Evolutionary conservation across 805 yeast genomes (phyloP), one percentile per base, ranked within the genome.

Genomic region (Pichia membranifaciens): DNA sequence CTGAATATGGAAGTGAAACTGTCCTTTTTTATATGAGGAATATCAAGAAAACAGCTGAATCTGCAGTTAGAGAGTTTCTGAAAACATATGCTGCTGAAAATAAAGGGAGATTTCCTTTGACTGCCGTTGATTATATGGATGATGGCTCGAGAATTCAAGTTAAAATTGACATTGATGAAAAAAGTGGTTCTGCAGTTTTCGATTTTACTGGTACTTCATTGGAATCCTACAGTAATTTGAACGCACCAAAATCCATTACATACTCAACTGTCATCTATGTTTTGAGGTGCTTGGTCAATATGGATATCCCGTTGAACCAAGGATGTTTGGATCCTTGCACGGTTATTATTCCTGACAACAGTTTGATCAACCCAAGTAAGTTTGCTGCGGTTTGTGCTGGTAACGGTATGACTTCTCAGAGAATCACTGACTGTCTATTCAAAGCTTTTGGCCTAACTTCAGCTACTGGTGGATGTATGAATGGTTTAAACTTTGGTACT

Each of bases 321-420:
- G 98, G 99, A 9, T 91, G 96, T 62, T 71, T 91, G 54, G 70
- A 75, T 45, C 96, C 97, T 0, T 78, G 91, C 43, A 69, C 79
- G 5, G 79, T 91, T 25, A 67, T 66, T 2, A 77, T 83, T 41
- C 90, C 90, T 4, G 69, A 71, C 38, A 76, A 76, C 10, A 76
- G 84, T 3, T 66, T 85, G 13, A 68, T 93, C 13, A 75, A 84
- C 25, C 97, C 98, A 2, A 76, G 81, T 20, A 75, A 75, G 33
- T 91, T 86, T n/a, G 91, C 95, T 40, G 99, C 97, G 2, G 95
- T 88, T 32, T 97, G 90, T 18, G 93, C 89, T 39, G 96, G 96
- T 8, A 91, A 91, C 63, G 98, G 91, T 8, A 84, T 90, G 67
- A 91, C 98, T 1, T 84, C 96, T 1, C 98, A 93, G 65, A 75